A percentile compares a stretch with the other conserved stretches of the same genome.
These are phyloP conservation scores for Eustoma russellianum DNA, from an alignment of 257 asterid genomes.

Conservation along the genomic window DNA sequence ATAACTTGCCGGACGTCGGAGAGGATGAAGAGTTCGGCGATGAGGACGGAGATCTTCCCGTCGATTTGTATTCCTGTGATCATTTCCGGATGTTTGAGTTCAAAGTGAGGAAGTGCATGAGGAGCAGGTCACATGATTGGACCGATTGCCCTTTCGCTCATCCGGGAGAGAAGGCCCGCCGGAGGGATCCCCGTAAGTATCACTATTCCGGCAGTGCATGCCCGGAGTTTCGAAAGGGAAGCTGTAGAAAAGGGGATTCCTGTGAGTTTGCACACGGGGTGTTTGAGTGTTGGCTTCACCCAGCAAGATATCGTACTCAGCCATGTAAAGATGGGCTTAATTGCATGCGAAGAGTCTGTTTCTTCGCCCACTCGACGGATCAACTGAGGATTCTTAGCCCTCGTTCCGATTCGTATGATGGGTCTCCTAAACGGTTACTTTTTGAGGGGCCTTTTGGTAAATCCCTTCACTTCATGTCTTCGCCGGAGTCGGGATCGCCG, in stretches of 20 bases:
- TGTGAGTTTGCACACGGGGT: conserved; percentile 85
- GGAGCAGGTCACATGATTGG: conserved; percentile 84
- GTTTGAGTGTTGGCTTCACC: conserved; percentile 88
- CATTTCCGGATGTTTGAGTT: conserved; percentile 79
- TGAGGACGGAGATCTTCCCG: conserved; percentile 36
- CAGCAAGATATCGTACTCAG: conserved; percentile 81
- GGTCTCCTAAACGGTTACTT: conserved; percentile 30
- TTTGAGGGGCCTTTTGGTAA: conserved; percentile 14
- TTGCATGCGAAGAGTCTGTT: conserved; percentile 69
- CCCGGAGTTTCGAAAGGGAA: conserved; percentile 65
- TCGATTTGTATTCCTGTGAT: conserved; percentile 72
- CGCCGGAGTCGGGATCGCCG: conserved; percentile 38
- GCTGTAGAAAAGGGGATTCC: conserved; percentile 49
- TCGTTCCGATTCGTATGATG: conserved; percentile 33
- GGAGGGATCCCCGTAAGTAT: conserved; percentile 75
- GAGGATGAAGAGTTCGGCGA: conserved; percentile 28
- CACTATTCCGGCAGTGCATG: conserved; percentile 74
- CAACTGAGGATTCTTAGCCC: conserved; percentile 64
- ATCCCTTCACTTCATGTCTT: conserved; percentile 23
- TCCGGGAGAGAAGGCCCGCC: conserved; percentile 86
- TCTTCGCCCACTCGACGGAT: conserved; percentile 79
- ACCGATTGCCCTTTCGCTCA: conserved; percentile 88
- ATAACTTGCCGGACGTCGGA: conserved; percentile 12
- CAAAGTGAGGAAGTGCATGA: conserved; percentile 63
- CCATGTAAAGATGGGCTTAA: conserved; percentile 71